Percentiles rank a stretch among this genome's conserved stretches.
Conservation (phyloP, 495 filamentous ascomycete genomes). For the Mytilinidion resinicola region DNA sequence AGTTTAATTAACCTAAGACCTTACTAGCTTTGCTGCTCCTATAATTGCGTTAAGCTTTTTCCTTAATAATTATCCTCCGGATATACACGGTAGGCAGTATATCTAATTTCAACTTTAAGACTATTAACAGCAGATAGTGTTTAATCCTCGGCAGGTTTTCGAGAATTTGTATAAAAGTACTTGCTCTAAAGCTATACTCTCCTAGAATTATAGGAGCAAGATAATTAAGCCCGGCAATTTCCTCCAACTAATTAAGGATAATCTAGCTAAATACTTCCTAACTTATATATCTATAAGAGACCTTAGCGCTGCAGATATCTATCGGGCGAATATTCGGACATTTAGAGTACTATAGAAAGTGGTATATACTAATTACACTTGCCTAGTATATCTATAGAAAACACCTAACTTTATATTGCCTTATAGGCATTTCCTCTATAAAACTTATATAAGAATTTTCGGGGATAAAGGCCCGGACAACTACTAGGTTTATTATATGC, state of each 20-base stretch:
- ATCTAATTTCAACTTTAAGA: neutral
- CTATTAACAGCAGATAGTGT: neutral
- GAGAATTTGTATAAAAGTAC: neutral
- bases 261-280: neutral
- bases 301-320: neutral
- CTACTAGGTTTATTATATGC: neutral
- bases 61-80: slow-evolving; percentile 1
- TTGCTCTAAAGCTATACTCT: neutral
- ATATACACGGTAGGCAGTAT: neutral
- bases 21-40: neutral
- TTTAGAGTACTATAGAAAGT: neutral
- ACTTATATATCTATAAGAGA: neutral
- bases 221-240: neutral
- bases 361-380: slow-evolving; percentile 1
- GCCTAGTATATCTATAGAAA: neutral
- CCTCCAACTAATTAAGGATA: neutral
- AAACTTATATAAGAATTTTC: neutral
- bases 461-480: neutral
- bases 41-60: slow-evolving; percentile 1
- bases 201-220: neutral
- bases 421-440: neutral
- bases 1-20: neutral
- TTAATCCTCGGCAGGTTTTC: neutral
- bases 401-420: neutral
- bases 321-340: neutral